Conservation (phyloP, 441 rosid species). For the Melastoma candidum region DNA sequence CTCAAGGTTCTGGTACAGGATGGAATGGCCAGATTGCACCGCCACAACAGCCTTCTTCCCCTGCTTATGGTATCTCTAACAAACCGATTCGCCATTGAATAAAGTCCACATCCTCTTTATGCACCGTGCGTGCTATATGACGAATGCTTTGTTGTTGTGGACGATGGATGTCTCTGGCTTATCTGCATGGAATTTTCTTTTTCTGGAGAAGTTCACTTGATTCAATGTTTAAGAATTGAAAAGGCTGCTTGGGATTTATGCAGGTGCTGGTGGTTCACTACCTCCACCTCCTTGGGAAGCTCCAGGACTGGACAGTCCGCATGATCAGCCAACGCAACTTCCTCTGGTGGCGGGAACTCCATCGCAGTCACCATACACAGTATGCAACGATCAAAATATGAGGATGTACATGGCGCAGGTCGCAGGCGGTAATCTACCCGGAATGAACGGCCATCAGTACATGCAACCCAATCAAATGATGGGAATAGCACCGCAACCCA, state of each 20-base stretch:
- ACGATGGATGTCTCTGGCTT: not conserved
- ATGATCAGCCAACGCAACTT: slow-evolving; percentile 51
- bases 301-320: slow-evolving; percentile 50
- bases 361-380: slow-evolving; percentile 35
- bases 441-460: slow-evolving; percentile 17
- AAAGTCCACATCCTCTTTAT: slow-evolving; percentile 3
- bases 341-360: slow-evolving; percentile 41
- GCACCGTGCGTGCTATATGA: not conserved
- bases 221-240: slow-evolving; percentile 8
- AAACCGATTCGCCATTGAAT: slow-evolving; percentile 1
- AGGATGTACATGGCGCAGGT: slow-evolving; percentile 57
- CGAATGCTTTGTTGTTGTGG: not conserved
- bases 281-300: slow-evolving; percentile 99
- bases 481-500: slow-evolving; percentile 31
- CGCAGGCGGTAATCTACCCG: slow-evolving; percentile 24
- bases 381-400: slow-evolving; percentile 32
- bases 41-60: slow-evolving; percentile 55
- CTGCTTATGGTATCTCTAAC: slow-evolving; percentile 43
- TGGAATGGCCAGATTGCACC: slow-evolving; percentile 65
- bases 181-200: not conserved
- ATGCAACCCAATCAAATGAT: slow-evolving; percentile 29
- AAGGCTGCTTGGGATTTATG: slow-evolving; percentile 14
- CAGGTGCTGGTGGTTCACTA: slow-evolving; percentile 61
- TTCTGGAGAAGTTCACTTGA: slow-evolving; percentile 1
- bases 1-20: slow-evolving; percentile 41